Percentiles rank a stretch among this genome's conserved stretches.
Conservation (phyloP, 768 basidiomycete species). For the Galerina marginata region DNA sequence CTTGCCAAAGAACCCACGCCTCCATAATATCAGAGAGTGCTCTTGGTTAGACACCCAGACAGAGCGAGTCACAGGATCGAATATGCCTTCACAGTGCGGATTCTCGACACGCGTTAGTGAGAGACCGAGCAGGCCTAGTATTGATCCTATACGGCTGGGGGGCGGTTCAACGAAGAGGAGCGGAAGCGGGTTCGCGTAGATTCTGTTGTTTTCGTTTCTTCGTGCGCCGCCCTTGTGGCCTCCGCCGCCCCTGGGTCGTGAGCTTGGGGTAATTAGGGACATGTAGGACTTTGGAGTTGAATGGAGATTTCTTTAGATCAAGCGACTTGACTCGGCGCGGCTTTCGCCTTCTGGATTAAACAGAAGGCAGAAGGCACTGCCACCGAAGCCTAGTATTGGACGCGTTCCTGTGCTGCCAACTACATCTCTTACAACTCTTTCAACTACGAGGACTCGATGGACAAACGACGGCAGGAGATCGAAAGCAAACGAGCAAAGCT, state of each 20-base stretch:
- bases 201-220: conserved; percentile 66
- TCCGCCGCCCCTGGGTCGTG: conserved; percentile 38
- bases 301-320: not conserved
- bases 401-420: not conserved
- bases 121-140: conserved; percentile 61
- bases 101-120: conserved; percentile 65
- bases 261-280: conserved; percentile 53
- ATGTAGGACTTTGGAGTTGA: conserved; percentile 29
- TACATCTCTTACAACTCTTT: not conserved
- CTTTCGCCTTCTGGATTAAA: conserved; percentile 14
- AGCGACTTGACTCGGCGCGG: conserved; percentile 6
- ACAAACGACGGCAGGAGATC: conserved; percentile 83
- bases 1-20: conserved; percentile 95
- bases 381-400: not conserved
- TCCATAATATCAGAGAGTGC: conserved; percentile 80
- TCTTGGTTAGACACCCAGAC: conserved; percentile 79
- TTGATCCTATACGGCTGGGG: conserved; percentile 46
- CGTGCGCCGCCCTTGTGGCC: conserved; percentile 56
- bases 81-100: conserved; percentile 77
- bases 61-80: conserved; percentile 81
- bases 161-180: conserved; percentile 52
- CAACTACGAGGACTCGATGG: conserved; percentile 46
- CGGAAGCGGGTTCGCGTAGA: conserved; percentile 78
- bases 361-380: conserved; percentile 14
- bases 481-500: conserved; percentile 91